phyloP scores from a whole-genome alignment of 2,329 filamentous ascomycete species.

The Colletotrichum karsti region DNA sequence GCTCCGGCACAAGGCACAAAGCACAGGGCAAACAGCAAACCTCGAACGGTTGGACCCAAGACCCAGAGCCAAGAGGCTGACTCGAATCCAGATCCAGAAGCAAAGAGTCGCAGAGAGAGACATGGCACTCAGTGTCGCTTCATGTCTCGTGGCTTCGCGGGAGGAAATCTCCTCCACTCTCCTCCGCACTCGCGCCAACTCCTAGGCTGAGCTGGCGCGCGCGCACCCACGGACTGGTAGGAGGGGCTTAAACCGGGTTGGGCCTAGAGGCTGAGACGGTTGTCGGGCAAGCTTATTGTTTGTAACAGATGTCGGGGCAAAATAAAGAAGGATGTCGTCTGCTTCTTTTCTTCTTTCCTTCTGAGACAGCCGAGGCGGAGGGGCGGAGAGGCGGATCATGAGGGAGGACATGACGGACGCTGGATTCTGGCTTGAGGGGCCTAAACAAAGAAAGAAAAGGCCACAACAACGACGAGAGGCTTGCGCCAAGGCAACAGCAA shows the following conservation, averaged over 20 bases:
- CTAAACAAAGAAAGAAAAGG: constrained; percentile 8
- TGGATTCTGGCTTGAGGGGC: neutral
- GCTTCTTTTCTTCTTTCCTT: constrained; percentile 5
- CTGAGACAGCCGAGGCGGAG: constrained; percentile 9
- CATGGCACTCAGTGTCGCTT: neutral
- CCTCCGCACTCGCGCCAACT: no score
- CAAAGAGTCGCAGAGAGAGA: neutral
- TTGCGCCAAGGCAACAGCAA: constrained; percentile 6
- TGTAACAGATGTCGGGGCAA: neutral
- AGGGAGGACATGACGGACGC: neutral
- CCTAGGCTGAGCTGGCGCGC: constrained; percentile 1
- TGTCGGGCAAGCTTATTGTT: neutral
- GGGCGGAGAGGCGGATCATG: neutral
- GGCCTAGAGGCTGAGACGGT: constrained; percentile 8
- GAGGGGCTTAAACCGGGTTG: constrained; percentile 10
- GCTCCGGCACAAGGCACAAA: neutral
- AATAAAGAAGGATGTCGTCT: neutral
- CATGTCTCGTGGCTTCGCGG: neutral
- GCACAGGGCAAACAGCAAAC: no score
- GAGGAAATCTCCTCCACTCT: neutral
- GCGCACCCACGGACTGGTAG: constrained; percentile 2
- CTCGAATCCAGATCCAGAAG: neutral
- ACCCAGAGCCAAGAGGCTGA: neutral
- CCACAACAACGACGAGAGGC: constrained; percentile 17
- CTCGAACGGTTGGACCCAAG: constrained; percentile 6